These are phyloP conservation scores for Tolypocladium inflatum DNA, from an alignment of 2,329 filamentous ascomycete genomes.

Conservation along the genomic window DNA sequence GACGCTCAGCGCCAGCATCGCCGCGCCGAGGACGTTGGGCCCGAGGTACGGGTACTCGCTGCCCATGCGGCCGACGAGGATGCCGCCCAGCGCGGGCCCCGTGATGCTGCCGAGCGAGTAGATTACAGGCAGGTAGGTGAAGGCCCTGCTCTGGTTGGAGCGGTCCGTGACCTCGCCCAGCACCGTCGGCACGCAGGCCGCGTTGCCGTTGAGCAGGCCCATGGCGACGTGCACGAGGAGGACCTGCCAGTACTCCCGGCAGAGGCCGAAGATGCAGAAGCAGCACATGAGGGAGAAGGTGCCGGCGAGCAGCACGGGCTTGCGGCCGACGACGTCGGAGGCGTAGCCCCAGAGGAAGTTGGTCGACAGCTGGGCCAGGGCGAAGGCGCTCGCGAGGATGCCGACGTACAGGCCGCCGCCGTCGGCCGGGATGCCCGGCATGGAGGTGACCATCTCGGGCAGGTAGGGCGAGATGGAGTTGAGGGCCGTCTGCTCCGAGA, in stretches of 20 bases:
- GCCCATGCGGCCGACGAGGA: constrained; percentile 57
- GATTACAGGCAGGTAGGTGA: constrained; percentile 91
- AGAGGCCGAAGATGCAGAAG: constrained; percentile 83
- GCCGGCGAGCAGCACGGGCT: constrained; percentile 66
- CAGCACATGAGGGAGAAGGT: constrained; percentile 74
- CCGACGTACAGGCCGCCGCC: constrained; percentile 84
- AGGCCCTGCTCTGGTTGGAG: constrained; percentile 87
- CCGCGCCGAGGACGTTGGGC: constrained; percentile 73
- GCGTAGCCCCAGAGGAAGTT: constrained; percentile 59
- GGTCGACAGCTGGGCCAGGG: constrained; percentile 81
- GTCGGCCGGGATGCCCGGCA: constrained; percentile 64
- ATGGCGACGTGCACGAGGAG: constrained; percentile 79
- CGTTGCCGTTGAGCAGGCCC: constrained; percentile 91
- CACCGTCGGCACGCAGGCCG: constrained; percentile 86
- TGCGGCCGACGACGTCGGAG: constrained; percentile 60
- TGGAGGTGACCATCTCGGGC: constrained; percentile 80
- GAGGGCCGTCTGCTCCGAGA: constrained; percentile 91
- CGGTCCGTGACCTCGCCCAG: constrained; percentile 91
- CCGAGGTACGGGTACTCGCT: constrained; percentile 71
- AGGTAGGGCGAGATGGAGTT: constrained; percentile 96
- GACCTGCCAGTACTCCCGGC: constrained; percentile 72
- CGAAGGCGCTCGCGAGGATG: constrained; percentile 81
- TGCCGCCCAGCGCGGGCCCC: constrained; percentile 80
- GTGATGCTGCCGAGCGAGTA: constrained; percentile 93
- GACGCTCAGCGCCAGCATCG: constrained; percentile 62